Evolutionary conservation across 2,329 filamentous ascomycete species (phyloP).

Genomic region (Raffaelea deltoideospora): DNA sequence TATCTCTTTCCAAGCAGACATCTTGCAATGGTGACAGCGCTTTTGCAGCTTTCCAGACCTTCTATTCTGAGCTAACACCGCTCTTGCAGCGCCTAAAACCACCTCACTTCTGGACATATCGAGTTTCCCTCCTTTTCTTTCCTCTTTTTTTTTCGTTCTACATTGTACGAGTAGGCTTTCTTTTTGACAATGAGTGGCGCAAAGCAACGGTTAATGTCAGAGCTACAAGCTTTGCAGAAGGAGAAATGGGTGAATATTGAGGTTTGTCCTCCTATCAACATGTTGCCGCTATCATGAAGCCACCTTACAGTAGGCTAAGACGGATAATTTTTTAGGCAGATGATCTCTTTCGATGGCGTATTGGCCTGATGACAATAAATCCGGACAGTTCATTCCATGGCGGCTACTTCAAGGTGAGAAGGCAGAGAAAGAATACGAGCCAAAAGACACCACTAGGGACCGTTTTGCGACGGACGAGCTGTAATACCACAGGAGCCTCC

Average conservation of each 20-base stretch:
- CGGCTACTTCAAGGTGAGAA: conserved; percentile 80
- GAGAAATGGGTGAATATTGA: conserved; percentile 93
- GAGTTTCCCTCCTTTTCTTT: not conserved
- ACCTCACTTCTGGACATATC: not conserved
- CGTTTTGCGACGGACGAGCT: too few species aligned
- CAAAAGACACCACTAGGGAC: too few species aligned
- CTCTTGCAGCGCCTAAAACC: too few species aligned
- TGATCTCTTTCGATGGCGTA: conserved; percentile 77
- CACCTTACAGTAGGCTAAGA: too few species aligned
- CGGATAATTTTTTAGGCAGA: conserved; percentile 31
- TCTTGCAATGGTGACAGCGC: too few species aligned
- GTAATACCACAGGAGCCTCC: too few species aligned
- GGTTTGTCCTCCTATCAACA: conserved; percentile 37
- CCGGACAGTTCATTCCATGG: conserved; percentile 83
- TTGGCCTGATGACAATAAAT: conserved; percentile 86
- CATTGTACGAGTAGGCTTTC: not conserved
- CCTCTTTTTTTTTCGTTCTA: not conserved
- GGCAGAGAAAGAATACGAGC: too few species aligned
- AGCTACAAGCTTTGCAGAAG: conserved; percentile 66
- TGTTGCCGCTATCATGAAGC: too few species aligned
- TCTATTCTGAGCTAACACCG: too few species aligned
- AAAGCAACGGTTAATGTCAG: conserved; percentile 76
- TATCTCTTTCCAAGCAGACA: too few species aligned
- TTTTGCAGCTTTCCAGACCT: too few species aligned
- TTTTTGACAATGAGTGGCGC: conserved; percentile 32